Evolutionary conservation across 139 green algal species (phyloP), one percentile per base, ranked within the genome.

Genomic region (Chlamydomonas eustigma): DNA sequence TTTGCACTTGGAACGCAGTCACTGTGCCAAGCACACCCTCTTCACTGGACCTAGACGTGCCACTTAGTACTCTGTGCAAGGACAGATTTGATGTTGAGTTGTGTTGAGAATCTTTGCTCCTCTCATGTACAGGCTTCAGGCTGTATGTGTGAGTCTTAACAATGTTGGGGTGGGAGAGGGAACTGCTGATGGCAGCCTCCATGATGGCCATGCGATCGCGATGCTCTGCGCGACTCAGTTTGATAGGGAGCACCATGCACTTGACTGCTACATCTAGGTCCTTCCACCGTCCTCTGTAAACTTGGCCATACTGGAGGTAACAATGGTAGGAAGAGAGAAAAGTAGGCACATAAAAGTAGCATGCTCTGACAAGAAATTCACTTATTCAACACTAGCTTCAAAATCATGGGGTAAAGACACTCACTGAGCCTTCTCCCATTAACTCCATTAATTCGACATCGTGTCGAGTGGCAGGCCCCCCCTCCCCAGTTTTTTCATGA

Each of bases 131-230:
- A 3, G 68, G 4, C 68, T 75, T n/a, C 3, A 75, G 5, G 6
- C 25, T 64, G 68, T 75, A 75, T 4, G 68, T 75, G 68, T 75
- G 39, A 12, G 68, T 75, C 68, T 75, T n/a, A 3, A 88, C 80
- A 25, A 88, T 77, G 77, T 88, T 83, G 24, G 76, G 75, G 68
- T 86, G 80, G 2, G 73, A 70, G 30, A 88, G 75, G 35, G 36
- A 69, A 52, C 31, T 71, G 71, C 73, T 80, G 71, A 88, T 88
- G 71, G 80, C 84, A 2, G 84, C 78, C 76, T 88, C 84, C 75
- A 86, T 86, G 64, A 88, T 65, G 12, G 79, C 84, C 78, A 86
- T 86, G 52, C 76, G 76, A 73, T 86, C 73, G 1, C 76, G 76
- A 67, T 80, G 77, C 73, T 81, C 74, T 1, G 5, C 31, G 39